phyloP scores from a whole-genome alignment of 345 rosid species.

The Aurinia saxatilis region DNA sequence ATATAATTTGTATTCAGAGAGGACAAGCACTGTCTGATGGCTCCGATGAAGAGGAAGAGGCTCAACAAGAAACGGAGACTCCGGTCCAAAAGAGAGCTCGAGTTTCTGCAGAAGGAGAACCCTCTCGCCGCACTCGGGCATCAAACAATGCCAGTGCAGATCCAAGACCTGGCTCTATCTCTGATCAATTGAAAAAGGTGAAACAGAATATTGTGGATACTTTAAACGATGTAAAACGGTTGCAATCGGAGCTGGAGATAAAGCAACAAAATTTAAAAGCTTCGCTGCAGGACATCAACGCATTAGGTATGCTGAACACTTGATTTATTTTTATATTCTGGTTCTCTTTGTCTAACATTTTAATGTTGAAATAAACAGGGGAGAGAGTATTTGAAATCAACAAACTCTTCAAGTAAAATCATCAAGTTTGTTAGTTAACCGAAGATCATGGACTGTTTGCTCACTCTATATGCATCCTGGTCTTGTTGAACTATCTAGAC shows the following conservation, averaged over 20 bases:
- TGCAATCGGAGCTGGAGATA: neutral
- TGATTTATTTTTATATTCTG: neutral
- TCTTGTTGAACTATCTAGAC: too few relatives aligned
- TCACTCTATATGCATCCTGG: too few relatives aligned
- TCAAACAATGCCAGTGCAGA: neutral
- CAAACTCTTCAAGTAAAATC: neutral
- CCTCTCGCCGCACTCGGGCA: neutral
- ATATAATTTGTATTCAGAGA: neutral
- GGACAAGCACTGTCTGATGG: neutral
- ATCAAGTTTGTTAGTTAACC: neutral
- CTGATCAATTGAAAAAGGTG: neutral
- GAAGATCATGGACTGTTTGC: too few relatives aligned
- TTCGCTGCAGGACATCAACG: neutral
- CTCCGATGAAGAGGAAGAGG: conserved; percentile 5
- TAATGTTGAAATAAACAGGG: neutral
- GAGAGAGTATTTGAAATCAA: neutral
- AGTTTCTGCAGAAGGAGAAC: neutral
- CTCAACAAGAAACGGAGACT: neutral
- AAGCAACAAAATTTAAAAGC: neutral
- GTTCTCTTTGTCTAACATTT: neutral
- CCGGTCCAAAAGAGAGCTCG: neutral
- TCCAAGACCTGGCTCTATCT: neutral
- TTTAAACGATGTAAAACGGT: neutral
- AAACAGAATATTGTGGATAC: neutral
- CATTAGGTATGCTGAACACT: neutral